phyloP scores from a whole-genome alignment of 768 basidiomycete species.

The Psilocybe cyanescens region DNA sequence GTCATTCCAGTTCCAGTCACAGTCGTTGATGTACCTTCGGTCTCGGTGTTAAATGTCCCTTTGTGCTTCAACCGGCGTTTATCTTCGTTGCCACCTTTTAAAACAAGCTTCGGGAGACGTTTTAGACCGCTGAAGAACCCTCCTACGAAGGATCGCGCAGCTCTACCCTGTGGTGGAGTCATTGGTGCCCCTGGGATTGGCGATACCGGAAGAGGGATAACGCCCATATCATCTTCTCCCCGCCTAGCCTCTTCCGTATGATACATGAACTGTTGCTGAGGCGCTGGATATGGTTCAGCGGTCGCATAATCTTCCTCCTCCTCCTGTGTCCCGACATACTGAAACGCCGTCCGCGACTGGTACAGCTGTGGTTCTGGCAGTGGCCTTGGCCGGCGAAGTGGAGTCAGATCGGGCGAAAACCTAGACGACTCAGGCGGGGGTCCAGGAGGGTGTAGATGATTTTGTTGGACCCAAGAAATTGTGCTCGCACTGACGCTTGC shows the following conservation, averaged over 20 bases:
- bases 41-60: constrained; percentile 36
- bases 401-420: constrained; percentile 22
- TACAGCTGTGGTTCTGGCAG: constrained; percentile 33
- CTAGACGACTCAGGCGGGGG: constrained; percentile 19
- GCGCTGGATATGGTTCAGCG: not conserved
- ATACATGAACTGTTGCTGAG: not conserved
- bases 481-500: constrained; percentile 32
- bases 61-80: constrained; percentile 18
- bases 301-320: not conserved
- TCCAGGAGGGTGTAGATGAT: constrained; percentile 35
- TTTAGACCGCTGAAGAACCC: constrained; percentile 43
- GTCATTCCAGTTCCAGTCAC: constrained; percentile 33
- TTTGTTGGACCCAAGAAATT: constrained; percentile 41
- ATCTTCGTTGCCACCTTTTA: constrained; percentile 18
- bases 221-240: not conserved
- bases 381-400: constrained; percentile 29
- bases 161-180: not conserved
- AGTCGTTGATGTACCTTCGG: constrained; percentile 23
- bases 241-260: not conserved
- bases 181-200: not conserved
- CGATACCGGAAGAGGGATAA: not conserved
- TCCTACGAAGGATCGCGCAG: constrained; percentile 32
- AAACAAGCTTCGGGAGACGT: constrained; percentile 34
- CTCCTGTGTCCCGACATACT: not conserved
- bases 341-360: constrained; percentile 8